Conservation (phyloP, 768 basidiomycete genomes). For the Xerocomellus chrysenteron region DNA sequence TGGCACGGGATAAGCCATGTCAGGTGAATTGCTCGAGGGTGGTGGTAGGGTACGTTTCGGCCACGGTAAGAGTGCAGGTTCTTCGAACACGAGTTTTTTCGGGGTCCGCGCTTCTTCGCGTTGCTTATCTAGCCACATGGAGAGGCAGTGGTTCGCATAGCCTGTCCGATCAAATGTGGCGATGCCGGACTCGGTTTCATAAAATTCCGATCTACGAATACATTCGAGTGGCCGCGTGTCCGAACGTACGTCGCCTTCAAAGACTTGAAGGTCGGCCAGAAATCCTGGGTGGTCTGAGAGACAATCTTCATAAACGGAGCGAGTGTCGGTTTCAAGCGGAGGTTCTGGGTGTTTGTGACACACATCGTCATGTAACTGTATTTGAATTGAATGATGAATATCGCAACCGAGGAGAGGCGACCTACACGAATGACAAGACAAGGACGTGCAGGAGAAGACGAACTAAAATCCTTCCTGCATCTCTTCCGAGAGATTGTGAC, state of each 20-base stretch:
- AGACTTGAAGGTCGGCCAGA: slow-evolving; percentile 16
- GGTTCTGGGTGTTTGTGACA: background rate
- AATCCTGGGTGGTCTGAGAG: slow-evolving; percentile 20
- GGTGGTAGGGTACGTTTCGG: slow-evolving; percentile 19
- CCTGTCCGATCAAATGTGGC: slow-evolving; percentile 26
- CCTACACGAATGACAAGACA: slow-evolving; percentile 29
- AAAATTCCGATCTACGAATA: slow-evolving; percentile 25
- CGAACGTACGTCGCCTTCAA: slow-evolving; percentile 13
- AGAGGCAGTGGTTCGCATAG: slow-evolving; percentile 28
- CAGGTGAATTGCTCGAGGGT: background rate
- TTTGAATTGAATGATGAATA: background rate
- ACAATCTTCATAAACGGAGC: slow-evolving; percentile 32
- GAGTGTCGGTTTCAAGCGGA: slow-evolving; percentile 10
- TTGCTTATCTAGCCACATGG: slow-evolving; percentile 29
- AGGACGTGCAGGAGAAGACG: slow-evolving; percentile 26
- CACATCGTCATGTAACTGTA: slow-evolving; percentile 13
- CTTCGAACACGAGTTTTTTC: slow-evolving; percentile 22
- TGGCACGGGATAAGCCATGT: background rate
- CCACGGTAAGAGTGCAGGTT: slow-evolving; percentile 19
- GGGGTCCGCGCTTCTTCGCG: slow-evolving; percentile 17
- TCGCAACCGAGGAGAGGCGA: background rate
- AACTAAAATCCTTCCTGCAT: slow-evolving; percentile 6
- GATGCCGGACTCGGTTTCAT: slow-evolving; percentile 29
- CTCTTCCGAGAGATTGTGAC: slow-evolving; percentile 20
- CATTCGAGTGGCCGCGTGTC: slow-evolving; percentile 4